Evolutionary conservation across 345 rosid genomes (phyloP).

Genomic region (Heritiera fomes): DNA sequence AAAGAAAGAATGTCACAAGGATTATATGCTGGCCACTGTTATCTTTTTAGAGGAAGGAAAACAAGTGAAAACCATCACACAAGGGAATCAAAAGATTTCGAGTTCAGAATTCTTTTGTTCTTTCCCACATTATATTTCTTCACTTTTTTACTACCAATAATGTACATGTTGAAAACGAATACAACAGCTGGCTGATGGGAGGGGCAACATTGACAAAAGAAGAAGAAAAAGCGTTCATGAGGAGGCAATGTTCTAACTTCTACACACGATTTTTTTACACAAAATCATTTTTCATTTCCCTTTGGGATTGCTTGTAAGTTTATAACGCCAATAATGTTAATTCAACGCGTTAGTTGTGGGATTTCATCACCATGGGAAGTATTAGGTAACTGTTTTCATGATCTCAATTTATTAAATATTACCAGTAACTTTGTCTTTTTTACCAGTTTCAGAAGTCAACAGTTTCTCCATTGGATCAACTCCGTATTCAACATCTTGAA

Average conservation of each 20-base stretch:
- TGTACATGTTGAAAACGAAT: neutral
- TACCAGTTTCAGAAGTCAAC: too few species aligned
- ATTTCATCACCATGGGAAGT: too few species aligned
- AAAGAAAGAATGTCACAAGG: conserved; percentile 24
- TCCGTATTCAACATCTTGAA: too few species aligned
- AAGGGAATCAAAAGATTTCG: conserved; percentile 5
- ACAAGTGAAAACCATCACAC: neutral
- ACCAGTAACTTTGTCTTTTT: too few species aligned
- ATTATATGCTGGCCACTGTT: conserved; percentile 15
- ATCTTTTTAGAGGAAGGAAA: neutral
- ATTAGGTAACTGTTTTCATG: too few species aligned
- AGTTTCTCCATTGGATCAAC: too few species aligned
- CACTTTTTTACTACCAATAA: neutral
- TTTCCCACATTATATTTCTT: neutral
- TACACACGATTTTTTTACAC: neutral
- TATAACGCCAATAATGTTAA: too few species aligned
- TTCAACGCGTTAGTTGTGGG: neutral
- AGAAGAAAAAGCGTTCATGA: neutral
- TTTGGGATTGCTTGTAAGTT: neutral
- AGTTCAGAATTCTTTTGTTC: conserved; percentile 3
- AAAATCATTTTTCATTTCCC: neutral
- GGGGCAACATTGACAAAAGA: neutral
- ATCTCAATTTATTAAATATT: too few species aligned
- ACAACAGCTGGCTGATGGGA: neutral
- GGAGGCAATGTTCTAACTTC: conserved; percentile 15